Evolutionary conservation across 495 filamentous ascomycete species (phyloP).

Genomic region (Cercophora scortea): DNA sequence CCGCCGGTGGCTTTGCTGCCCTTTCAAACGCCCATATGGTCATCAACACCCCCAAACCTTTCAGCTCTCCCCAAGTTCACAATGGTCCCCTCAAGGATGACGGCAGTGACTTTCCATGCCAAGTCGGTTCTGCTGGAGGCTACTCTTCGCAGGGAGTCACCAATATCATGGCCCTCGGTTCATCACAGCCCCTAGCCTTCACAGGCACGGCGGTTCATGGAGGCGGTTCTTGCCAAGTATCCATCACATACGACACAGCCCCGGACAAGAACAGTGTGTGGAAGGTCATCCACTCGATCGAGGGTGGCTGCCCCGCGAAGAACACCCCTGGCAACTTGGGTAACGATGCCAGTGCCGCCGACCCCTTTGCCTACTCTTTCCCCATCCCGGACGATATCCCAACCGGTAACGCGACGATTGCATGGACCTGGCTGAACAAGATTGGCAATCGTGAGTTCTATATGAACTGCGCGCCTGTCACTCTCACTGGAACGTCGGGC

Average conservation of each 20-base stretch:
- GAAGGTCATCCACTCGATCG: conserved; percentile 76
- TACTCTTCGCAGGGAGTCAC: conserved; percentile 29
- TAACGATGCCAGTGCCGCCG: conserved; percentile 13
- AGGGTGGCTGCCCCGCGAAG: conserved; percentile 68
- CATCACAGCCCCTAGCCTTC: conserved; percentile 46
- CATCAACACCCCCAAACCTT: conserved; percentile 64
- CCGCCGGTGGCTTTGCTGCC: conserved; percentile 35
- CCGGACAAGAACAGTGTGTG: conserved; percentile 52
- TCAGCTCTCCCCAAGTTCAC: conserved; percentile 35
- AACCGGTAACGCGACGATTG: conserved; percentile 58
- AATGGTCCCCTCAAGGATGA: conserved; percentile 46
- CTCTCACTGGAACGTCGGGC: conserved; percentile 49
- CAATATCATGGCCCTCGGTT: conserved; percentile 46
- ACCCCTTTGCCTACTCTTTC: conserved; percentile 43
- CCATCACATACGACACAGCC: conserved; percentile 64
- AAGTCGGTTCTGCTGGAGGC: conserved; percentile 32
- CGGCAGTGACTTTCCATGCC: conserved; percentile 76
- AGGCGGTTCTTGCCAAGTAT: conserved; percentile 82
- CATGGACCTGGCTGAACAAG: conserved; percentile 90
- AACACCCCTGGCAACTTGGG: conserved; percentile 34
- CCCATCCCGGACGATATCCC: conserved; percentile 49
- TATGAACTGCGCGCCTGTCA: conserved; percentile 84
- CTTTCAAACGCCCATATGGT: conserved; percentile 60
- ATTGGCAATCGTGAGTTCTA: conserved; percentile 88
- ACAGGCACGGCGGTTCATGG: conserved; percentile 63